These are phyloP conservation scores for Umbellularia californica DNA, from an alignment of 164 flowering plant genomes.

Conservation along the genomic window DNA sequence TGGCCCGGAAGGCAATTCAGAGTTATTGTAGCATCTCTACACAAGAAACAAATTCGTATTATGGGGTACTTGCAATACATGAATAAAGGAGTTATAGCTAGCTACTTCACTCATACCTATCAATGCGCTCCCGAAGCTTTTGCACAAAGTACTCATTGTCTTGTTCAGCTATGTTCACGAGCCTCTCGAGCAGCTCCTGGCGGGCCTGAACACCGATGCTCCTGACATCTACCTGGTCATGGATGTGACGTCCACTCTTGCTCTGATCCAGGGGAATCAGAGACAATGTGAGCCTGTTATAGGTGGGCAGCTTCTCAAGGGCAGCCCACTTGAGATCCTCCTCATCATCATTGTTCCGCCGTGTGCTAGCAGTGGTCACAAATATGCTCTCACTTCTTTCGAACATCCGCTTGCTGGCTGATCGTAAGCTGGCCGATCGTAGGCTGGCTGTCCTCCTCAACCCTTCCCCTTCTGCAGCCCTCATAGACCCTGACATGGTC, in stretches of 20 bases:
- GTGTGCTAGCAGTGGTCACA: conserved; percentile 7
- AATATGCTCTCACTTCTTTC: conserved; percentile 21
- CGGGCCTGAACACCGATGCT: conserved; percentile 30
- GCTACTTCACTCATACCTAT: conserved; percentile 10
- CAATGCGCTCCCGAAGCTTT: conserved; percentile 44
- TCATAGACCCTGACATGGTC: conserved; percentile 17
- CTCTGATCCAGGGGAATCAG: conserved; percentile 19
- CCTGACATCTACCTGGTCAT: conserved; percentile 33
- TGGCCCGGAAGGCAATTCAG: too few relatives aligned
- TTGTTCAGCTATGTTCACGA: conserved; percentile 34
- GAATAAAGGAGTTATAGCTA: too few relatives aligned
- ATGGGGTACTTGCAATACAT: too few relatives aligned
- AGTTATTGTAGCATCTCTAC: too few relatives aligned
- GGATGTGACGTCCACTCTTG: conserved; percentile 15
- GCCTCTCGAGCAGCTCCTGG: conserved; percentile 34
- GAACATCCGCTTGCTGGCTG: conserved; percentile 19
- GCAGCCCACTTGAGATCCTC: conserved; percentile 72
- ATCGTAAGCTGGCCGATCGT: conserved; percentile 11
- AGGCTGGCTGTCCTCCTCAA: neutral
- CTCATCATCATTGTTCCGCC: conserved; percentile 43
- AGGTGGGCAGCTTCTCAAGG: conserved; percentile 58
- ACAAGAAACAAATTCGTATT: too few relatives aligned
- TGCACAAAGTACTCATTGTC: conserved; percentile 53
- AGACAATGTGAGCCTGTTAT: conserved; percentile 36
- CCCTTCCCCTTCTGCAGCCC: conserved; percentile 9